A percentile compares a stretch with the other conserved stretches of the same genome.
These are phyloP conservation scores for Cucumis cinereus DNA, from an alignment of 306 rosid species.

Conservation along the genomic window DNA sequence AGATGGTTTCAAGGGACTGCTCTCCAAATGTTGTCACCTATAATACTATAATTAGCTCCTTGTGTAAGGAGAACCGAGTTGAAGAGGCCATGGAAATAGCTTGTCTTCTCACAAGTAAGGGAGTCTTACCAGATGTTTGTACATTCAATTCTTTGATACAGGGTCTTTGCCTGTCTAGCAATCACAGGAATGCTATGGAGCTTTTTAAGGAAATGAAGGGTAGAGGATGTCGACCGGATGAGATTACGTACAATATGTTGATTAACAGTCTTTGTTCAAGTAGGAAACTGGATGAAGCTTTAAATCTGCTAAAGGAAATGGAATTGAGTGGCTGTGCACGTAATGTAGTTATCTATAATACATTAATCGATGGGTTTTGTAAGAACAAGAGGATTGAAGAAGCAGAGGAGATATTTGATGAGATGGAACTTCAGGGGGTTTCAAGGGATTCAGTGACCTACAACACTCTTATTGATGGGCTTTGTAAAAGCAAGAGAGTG, in stretches of 20 bases:
- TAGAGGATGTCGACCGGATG: conserved; percentile 65
- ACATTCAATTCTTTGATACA: conserved; percentile 75
- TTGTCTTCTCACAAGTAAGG: conserved; percentile 46
- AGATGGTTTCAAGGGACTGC: conserved; percentile 61
- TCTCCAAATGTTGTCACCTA: conserved; percentile 63
- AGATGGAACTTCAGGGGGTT: conserved; percentile 85
- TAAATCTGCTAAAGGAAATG: conserved; percentile 62
- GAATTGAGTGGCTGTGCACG: conserved; percentile 67
- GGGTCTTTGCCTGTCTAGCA: conserved; percentile 53
- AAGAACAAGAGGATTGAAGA: conserved; percentile 60
- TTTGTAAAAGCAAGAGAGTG: conserved; percentile 56
- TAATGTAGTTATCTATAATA: conserved; percentile 61
- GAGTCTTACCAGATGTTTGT: conserved; percentile 74
- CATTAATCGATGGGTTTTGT: conserved; percentile 78
- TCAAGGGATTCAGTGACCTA: conserved; percentile 74
- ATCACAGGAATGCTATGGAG: conserved; percentile 53
- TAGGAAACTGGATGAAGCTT: conserved; percentile 46
- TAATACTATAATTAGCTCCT: conserved; percentile 51
- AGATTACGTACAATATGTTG: conserved; percentile 68
- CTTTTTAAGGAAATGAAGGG: conserved; percentile 77
- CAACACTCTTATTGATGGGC: conserved; percentile 77
- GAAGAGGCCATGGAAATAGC: conserved; percentile 70
- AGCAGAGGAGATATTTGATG: conserved; percentile 87
- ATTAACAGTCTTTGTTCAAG: conserved; percentile 57
- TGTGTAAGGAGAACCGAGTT: conserved; percentile 67